Evolutionary conservation across 1,139 yeast species (phyloP).

Genomic region (Suhomyces terraborum): DNA sequence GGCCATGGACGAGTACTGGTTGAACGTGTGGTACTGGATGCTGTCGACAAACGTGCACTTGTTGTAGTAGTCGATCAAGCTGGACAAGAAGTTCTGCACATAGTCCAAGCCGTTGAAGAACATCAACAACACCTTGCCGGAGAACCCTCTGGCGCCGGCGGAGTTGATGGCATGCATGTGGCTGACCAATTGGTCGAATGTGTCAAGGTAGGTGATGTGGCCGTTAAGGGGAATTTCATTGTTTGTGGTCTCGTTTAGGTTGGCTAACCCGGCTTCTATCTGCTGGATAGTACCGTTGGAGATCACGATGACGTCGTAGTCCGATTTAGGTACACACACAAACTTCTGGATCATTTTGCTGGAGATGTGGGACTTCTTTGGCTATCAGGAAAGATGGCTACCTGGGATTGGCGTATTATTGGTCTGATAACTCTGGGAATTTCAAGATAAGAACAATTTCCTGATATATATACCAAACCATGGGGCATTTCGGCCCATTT

Average conservation of each 20-base stretch:
- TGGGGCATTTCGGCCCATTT: constrained; percentile 9
- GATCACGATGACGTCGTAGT: constrained; percentile 38
- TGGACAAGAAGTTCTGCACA: constrained; percentile 35
- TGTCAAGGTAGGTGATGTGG: constrained; percentile 29
- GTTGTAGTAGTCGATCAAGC: constrained; percentile 31
- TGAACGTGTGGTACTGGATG: constrained; percentile 11
- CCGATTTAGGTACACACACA: constrained; percentile 37
- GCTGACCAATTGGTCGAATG: constrained; percentile 28
- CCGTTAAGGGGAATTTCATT: constrained; percentile 32
- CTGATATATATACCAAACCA: constrained; percentile 11
- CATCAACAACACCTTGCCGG: constrained; percentile 42
- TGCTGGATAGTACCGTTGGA: constrained; percentile 39
- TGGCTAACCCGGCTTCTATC: constrained; percentile 31
- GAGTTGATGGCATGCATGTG: constrained; percentile 15
- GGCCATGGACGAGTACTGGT: constrained; percentile 10
- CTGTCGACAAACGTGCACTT: constrained; percentile 14
- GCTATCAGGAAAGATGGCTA: no score
- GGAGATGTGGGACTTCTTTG: neutral
- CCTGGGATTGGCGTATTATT: constrained; percentile 16
- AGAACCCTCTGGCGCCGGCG: constrained; percentile 17
- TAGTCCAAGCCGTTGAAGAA: constrained; percentile 41
- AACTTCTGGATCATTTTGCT: constrained; percentile 37
- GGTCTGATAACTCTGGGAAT: constrained; percentile 19
- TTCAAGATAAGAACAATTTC: constrained; percentile 8
- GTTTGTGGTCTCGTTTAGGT: constrained; percentile 28